Evolutionary conservation across 192 early-diverging fungal species (phyloP).

Genomic region (Linnemannia elongata): DNA sequence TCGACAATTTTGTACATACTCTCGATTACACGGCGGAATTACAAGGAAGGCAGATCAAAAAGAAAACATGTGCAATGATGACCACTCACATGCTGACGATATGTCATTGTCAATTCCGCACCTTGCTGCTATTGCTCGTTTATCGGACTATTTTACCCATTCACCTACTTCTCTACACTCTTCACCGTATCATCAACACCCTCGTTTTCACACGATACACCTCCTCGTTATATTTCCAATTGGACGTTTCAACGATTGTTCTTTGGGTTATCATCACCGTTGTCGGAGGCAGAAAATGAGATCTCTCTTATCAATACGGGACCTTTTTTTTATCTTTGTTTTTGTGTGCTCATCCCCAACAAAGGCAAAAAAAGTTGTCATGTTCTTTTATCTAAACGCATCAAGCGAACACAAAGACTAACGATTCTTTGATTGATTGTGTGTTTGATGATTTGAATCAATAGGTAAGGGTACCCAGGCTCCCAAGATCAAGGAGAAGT

Average conservation of each 20-base stretch:
- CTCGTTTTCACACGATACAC: not conserved
- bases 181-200: not conserved
- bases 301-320: not conserved
- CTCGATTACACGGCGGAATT: not conserved
- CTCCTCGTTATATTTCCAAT: not conserved
- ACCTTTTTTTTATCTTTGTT: not conserved
- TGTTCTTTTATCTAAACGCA: not conserved
- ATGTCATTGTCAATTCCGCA: conserved; percentile 13
- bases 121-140: not conserved
- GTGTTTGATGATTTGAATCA: not conserved
- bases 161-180: not conserved
- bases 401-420: not conserved
- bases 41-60: not conserved
- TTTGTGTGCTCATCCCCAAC: conserved; percentile 1
- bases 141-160: not conserved
- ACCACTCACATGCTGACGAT: conserved; percentile 31
- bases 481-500: conserved; percentile 95
- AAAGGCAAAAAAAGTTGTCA: not conserved
- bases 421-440: not conserved
- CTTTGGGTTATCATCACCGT: not conserved
- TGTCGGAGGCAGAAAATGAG: not conserved
- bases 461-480: conserved; percentile 95
- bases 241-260: not conserved
- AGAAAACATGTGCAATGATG: conserved; percentile 3
- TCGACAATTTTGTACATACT: not conserved